Evolutionary conservation across 192 early-diverging fungal species (phyloP).

Genomic region (Rhizoclosmatium sp.): DNA sequence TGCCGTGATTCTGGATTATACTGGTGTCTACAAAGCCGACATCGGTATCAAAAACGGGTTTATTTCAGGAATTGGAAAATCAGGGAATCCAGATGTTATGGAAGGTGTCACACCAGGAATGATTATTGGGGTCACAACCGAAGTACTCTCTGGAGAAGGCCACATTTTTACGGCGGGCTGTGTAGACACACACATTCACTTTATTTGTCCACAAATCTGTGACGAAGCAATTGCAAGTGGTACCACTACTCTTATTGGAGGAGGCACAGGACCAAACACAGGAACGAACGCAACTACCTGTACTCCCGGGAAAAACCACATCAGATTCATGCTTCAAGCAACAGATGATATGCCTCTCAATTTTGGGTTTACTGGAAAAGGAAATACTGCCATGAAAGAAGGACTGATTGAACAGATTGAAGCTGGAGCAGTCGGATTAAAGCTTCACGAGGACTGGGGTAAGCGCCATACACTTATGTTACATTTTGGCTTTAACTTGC

Average conservation of each 20-base stretch:
- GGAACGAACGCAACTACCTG: constrained; percentile 97
- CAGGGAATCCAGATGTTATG: constrained; percentile 98
- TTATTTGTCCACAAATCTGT: constrained; percentile 90
- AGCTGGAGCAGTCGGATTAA: constrained; percentile 87
- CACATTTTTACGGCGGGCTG: constrained; percentile 93
- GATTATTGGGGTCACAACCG: constrained; percentile 87
- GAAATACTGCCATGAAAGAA: constrained; percentile 74
- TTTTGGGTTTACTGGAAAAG: constrained; percentile 96
- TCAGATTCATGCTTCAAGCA: constrained; percentile 88
- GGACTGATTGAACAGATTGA: constrained; percentile 84
- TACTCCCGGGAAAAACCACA: constrained; percentile 83
- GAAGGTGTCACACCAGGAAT: constrained; percentile 88
- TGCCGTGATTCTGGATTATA: constrained; percentile 89
- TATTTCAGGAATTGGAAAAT: constrained; percentile 92
- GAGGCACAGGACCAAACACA: constrained; percentile 95
- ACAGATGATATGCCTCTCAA: constrained; percentile 92
- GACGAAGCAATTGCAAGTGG: constrained; percentile 71
- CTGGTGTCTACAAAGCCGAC: constrained; percentile 97
- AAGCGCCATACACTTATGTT: neutral
- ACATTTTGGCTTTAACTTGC: too few relatives aligned
- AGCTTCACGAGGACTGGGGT: constrained; percentile 38
- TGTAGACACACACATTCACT: constrained; percentile 95
- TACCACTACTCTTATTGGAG: constrained; percentile 86
- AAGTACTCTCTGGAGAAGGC: constrained; percentile 91
- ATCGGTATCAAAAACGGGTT: constrained; percentile 89